Base-by-base conservation (phyloP, 2,329 filamentous ascomycete genomes). In the Shiraia sp. region DNA sequence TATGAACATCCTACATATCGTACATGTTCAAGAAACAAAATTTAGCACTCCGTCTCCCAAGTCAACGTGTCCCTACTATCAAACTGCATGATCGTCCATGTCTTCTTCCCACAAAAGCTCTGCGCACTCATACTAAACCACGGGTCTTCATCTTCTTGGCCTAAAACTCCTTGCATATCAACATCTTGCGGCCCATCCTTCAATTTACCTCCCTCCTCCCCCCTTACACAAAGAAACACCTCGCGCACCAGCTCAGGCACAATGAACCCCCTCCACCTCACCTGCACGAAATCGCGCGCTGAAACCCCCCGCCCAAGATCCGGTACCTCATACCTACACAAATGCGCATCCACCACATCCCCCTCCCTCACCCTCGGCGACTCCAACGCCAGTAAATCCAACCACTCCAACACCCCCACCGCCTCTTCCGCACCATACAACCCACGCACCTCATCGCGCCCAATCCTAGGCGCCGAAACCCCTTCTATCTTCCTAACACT, bases 351-450 rank as follows among this genome's bases (percentile, higher is more conserved):
- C 23, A 90, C 77, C 4, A 60, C 63, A 64, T 91, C 86, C 8
- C 61, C 63, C 3, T 69, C 63, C 9, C 68, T 57, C 13, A 91
- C 63, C 16, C 87, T 76, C n/a, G 85, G 81, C 41, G 86, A 89
- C 8, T 75, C 70, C 0, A 90, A 74, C 9, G 79, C 76, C 4
- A 85, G 63, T n/a, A 95, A 69, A 2, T 83, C 83, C 1, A 92
- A 61, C 84, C 86, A 93, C 69, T 93, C 88, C 51, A 90, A 83
- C 10, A 86, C 61, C 13, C 85, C 82, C 0, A 78, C 75, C 1
- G 80, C 79, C 46, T 89, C 82, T 43, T 87, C 82, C 25, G 88
- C 73, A 6, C 79, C 77, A 29, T 74, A 70, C 36, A 70, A 65
- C 27, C 74, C 73, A 25, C 40, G 48, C 10, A 45, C 45, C 9